Evolutionary conservation across 257 asterid genomes (phyloP).

Genomic region (Solanum pinnatisectum): DNA sequence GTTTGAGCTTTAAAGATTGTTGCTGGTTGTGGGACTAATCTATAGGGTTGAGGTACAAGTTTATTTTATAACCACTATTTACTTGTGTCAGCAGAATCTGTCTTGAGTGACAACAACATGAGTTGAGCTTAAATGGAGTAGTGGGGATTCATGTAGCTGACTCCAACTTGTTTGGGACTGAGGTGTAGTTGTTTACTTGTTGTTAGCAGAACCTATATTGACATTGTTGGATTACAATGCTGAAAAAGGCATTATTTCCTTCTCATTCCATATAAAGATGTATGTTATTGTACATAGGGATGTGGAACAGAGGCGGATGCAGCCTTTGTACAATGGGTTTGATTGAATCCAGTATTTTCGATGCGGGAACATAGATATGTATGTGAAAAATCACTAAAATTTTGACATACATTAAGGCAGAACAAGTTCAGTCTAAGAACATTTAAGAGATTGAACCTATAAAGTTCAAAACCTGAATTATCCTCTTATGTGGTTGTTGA

Average conservation of each 20-base stretch:
- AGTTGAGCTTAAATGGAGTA: not conserved
- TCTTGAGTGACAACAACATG: not conserved
- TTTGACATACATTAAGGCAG: not conserved
- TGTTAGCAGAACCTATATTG: not conserved
- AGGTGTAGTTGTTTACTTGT: not conserved
- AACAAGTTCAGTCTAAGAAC: not conserved
- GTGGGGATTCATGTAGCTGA: not conserved
- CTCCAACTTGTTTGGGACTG: not conserved
- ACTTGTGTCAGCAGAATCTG: not conserved
- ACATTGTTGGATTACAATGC: not conserved
- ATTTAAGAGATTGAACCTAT: not conserved
- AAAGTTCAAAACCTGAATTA: not conserved
- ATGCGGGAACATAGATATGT: not conserved
- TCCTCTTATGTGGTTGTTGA: not conserved
- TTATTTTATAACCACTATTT: not conserved
- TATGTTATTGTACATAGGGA: not conserved
- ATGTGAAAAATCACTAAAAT: not conserved
- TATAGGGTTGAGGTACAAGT: not conserved
- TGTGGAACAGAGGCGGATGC: not conserved
- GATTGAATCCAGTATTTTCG: not conserved
- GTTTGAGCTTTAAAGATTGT: not conserved
- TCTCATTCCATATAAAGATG: not conserved
- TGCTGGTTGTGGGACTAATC: not conserved
- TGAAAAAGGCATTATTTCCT: not conserved
- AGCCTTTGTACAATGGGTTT: not conserved